Base-by-base conservation (phyloP, 306 rosid genomes). In the Quercus cerris region DNA sequence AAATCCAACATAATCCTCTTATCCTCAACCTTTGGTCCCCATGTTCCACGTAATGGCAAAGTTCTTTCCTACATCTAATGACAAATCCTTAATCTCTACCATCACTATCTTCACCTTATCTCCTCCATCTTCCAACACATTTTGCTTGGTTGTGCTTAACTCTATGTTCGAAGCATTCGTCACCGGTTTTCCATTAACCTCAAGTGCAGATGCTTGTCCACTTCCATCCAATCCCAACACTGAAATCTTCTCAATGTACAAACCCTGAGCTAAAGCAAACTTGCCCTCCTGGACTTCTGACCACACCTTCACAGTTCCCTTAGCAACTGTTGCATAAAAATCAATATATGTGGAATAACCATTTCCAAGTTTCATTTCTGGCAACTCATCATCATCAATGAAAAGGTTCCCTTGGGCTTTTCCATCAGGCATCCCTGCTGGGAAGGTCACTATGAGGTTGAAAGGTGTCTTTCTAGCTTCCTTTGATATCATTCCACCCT, bases 401-500 rank as follows among this genome's bases (percentile, higher is more conserved):
- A 61, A 95, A 23, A 95, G 86, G 74, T 84, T 95, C 0, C 99
- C 99, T 22, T 81, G 84, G 1, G 99, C 99, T 38, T 85, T 75
- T 25, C 94, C 97, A 54, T 87, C 81, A 1, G 86, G 31, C 30
- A 84, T 88, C 9, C 97, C 96, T 0, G 96, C 81, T 0, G 98
- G 97, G 91, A 95, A 90, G 9, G 97, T 82, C 8, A 95, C 85
- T 0, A 91, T 7, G 10, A 93, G 92, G 46, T 75, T 91, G 82
- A 90, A 95, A 5, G 99, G 99, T 8, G 99, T 95, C 77, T 27
- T 84, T 58, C 97, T 81, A 0, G 99, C 99, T 14, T 87, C 97
- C 91, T 90, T 93, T 0, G 99, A 91, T 56, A 93, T 52, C 85
- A 89, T 1, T 46, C 98, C 98, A 28, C 99, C 99, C 70, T 59